Conservation (phyloP, 1,139 yeast genomes). For the Saccharomycopsis crataegensis region DNA sequence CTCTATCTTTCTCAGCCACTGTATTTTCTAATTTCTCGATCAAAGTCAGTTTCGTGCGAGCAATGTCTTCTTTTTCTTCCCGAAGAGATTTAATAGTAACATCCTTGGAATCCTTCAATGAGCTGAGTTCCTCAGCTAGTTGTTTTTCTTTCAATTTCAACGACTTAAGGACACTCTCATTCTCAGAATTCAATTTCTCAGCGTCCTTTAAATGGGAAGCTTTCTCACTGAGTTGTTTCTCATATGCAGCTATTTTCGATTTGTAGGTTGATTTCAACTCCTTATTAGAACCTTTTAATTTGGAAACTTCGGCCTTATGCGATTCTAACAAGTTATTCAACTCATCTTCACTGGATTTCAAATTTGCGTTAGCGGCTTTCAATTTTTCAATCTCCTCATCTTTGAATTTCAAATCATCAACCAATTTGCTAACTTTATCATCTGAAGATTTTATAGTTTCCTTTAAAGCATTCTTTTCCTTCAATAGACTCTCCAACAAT, state of each 20-base stretch:
- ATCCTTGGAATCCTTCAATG: too few species aligned
- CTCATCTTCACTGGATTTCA: conserved; percentile 18
- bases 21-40: conserved; percentile 3
- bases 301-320: conserved; percentile 11
- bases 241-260: not conserved
- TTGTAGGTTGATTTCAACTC: not conserved
- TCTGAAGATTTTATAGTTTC: conserved; percentile 6
- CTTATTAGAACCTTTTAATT: not conserved
- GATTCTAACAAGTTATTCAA: not conserved
- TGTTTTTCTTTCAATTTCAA: too few species aligned
- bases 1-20: not conserved
- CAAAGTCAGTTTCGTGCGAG: too few species aligned
- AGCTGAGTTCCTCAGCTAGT: too few species aligned
- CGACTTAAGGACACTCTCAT: too few species aligned
- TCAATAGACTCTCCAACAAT: conserved; percentile 17
- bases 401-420: conserved; percentile 13
- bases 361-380: not conserved
- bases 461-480: conserved; percentile 11
- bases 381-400: conserved; percentile 12
- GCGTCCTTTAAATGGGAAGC: too few species aligned
- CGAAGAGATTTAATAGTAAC: too few species aligned
- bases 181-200: too few species aligned
- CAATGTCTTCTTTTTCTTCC: too few species aligned
- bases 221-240: not conserved
- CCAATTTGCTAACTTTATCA: conserved; percentile 2